A percentile compares a stretch with the other conserved stretches of the same genome.
These are phyloP conservation scores for Rubus idaeus DNA, from an alignment of 306 rosid genomes.

Conservation along the genomic window DNA sequence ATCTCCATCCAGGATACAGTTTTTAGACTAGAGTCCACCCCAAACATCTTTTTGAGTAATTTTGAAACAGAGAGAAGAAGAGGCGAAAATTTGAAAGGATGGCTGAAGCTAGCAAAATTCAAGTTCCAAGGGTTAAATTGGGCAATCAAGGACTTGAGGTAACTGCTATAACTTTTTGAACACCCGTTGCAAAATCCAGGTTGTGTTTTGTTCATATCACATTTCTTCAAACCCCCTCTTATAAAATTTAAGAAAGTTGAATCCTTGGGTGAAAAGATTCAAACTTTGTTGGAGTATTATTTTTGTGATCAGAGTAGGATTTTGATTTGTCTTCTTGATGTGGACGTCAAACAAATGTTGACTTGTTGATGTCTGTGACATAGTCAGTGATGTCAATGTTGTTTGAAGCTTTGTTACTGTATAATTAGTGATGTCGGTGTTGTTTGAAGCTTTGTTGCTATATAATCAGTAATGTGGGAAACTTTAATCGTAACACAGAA, in stretches of 20 bases:
- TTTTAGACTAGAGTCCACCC: too few relatives aligned
- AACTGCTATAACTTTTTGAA: not conserved
- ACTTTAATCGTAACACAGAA: not conserved
- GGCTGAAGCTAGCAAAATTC: slow-evolving; percentile 7
- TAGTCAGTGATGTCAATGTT: not conserved
- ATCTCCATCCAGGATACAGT: not conserved
- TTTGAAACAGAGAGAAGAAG: not conserved
- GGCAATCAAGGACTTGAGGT: slow-evolving; percentile 10
- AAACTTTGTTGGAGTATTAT: not conserved
- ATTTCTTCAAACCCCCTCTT: not conserved
- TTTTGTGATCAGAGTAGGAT: not conserved
- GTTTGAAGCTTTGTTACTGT: not conserved
- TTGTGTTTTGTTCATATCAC: not conserved
- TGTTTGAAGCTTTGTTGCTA: not conserved
- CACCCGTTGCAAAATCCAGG: not conserved
- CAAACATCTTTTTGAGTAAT: too few relatives aligned
- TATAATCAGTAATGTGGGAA: not conserved
- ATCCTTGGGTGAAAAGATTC: not conserved
- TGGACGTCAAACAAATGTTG: not conserved
- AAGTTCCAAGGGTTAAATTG: slow-evolving; percentile 1
- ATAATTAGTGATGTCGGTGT: not conserved
- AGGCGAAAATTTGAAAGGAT: not conserved
- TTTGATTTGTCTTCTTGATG: too few relatives aligned
- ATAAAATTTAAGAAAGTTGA: not conserved
- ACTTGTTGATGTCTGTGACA: not conserved